Base-by-base conservation (phyloP, 768 basidiomycete species). In the Phlebiopsis gigantea region DNA sequence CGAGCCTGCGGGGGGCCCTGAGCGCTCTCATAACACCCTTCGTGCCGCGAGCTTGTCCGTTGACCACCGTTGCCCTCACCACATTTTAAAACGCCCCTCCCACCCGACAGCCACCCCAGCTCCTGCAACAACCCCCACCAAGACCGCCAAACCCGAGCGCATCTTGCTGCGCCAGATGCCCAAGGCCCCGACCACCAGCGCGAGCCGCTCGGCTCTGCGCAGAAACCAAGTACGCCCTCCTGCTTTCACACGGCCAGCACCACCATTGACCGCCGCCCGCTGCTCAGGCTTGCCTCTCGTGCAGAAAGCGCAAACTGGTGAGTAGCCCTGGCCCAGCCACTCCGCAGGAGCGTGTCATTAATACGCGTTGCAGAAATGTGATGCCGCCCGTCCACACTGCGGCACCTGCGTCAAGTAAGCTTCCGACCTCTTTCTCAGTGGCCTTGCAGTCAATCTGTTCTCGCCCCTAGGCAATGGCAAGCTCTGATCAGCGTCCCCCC, bases 351-450 rank as follows among this genome's bases (percentile, higher is more conserved):
- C 34, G 60, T 53, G 58, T 55, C 50, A 51, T 44, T 39, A 54
- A 29, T 47, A 57, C 58, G 22, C 56, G 24, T 60, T 30, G 22
- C 63, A 93, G 90, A 92, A 91, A 87, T 93, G 90, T 62, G 90
- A 93, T 70, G 90, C 90, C 42, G 80, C 85, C 42, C 85, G 91
- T 60, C 90, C 90, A 12, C 88, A 92, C 68, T 93, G 90, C 67
- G 79, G 83, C 42, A 91, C 90, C 52, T 93, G 90, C 64, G 80
- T 90, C 58, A 91, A 87, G 89, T 90, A 63, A 65, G 84, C 77
- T 17, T 34, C 22, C 29, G 34, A 14, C 25, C 17, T 39, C 34
- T 31, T 28, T 4, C 41, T 41, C 22, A 31, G 9, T 41, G 21
- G 29, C 24, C n/a, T 21, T 7, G 17, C 19, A 26, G 17, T 31